Evolutionary conservation across 2,329 filamentous ascomycete species (phyloP), one percentile per base, ranked within the genome.

Genomic region (Exophiala aquamarina): DNA sequence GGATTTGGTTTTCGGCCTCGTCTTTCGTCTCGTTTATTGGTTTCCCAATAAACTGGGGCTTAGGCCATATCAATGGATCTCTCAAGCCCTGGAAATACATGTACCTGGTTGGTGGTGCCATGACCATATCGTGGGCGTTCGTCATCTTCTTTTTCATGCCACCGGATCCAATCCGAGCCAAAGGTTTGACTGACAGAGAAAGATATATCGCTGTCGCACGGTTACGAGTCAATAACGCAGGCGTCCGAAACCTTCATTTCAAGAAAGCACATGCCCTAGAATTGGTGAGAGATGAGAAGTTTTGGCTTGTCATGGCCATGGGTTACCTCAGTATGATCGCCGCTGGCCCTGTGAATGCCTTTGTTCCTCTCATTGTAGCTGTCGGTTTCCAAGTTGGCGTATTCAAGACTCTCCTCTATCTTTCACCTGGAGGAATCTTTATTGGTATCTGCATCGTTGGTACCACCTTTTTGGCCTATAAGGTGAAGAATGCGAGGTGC

Each of bases 321-420:
- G 86, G 86, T 81, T 80, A 77, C 1, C 78, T 82, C 1, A 82
- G 81, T 52, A 73, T 87, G 58, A 86, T 82, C 0, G 77, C 87
- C 49, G 87, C 87, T 59, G 84, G 84, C 10, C 84, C 83, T 11
- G 34, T 44, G 15, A 44, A 32, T 40, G 83, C 83, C 1, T 87
- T 88, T 59, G 84, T 84, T 0, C 83, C 84, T 0, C 67, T 87
- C 1, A 87, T 88, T 48, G 83, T 88, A 2, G 64, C 68, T 13
- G 67, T 67, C 1, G 67, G 67, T 1, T 87, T 88, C 59, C 83
- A 83, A 43, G 87, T 77, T 66, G 74, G 72, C 18, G 75, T 77
- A 0, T 71, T 85, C 1, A 72, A 84, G 26, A 78, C 82, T 0
- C 88, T 89, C 48, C 72, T 89, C 0, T 82, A 86, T 0, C 56